Conservation (phyloP, 2,329 filamentous ascomycete species). For the Phaeosphaeriaceae sp. region DNA sequence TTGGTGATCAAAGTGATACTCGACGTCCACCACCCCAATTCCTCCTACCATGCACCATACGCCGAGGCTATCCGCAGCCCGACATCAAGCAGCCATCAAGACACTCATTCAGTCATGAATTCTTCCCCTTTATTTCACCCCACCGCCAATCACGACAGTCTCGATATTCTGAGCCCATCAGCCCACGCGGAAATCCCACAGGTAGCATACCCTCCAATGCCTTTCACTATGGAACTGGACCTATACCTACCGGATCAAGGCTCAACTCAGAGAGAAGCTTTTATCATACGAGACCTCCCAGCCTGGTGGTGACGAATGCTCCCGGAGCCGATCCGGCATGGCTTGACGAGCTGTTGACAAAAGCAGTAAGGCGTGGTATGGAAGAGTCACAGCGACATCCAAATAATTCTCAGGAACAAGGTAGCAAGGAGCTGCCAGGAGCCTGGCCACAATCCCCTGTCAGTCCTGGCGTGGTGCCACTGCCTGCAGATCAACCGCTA, state of each 20-base stretch:
- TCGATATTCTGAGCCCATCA: slow-evolving; percentile 14
- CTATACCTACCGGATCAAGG: slow-evolving; percentile 20
- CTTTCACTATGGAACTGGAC: slow-evolving; percentile 37
- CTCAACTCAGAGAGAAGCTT: slow-evolving; percentile 1
- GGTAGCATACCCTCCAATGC: slow-evolving; percentile 12
- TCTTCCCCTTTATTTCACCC: not conserved
- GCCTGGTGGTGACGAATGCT: not conserved
- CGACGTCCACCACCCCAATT: slow-evolving; percentile 8
- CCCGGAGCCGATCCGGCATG: slow-evolving; percentile 17
- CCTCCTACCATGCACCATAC: slow-evolving; percentile 21
- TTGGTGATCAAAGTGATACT: not conserved
- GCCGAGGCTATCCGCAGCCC: slow-evolving; percentile 16
- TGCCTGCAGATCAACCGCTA: not conserved
- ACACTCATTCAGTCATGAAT: not conserved
- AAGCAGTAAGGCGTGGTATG: slow-evolving; percentile 30
- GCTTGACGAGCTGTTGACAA: slow-evolving; percentile 24
- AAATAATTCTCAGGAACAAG: not conserved
- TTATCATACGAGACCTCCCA: not conserved
- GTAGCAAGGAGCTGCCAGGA: slow-evolving; percentile 28
- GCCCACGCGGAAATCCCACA: slow-evolving; percentile 9
- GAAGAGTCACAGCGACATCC: slow-evolving; percentile 20
- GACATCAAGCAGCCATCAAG: slow-evolving; percentile 5
- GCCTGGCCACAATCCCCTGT: slow-evolving; percentile 33
- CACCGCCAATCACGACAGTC: slow-evolving; percentile 4
- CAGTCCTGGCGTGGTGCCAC: not conserved